Evolutionary conservation across 768 basidiomycete genomes (phyloP).

Genomic region (Podaxis carcinomalis): DNA sequence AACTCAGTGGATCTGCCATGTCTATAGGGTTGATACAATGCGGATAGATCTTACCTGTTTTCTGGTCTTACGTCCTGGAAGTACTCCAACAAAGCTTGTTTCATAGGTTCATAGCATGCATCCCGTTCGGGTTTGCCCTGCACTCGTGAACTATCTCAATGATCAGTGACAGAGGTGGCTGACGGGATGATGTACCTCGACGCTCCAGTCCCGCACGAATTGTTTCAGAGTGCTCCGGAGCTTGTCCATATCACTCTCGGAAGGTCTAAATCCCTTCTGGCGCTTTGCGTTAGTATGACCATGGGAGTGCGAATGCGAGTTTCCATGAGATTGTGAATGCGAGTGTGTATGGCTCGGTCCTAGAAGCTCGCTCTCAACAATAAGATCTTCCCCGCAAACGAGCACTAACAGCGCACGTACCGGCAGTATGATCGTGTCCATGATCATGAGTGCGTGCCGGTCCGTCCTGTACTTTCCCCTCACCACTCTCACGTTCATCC

Average conservation of each 20-base stretch:
- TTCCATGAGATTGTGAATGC: slow-evolving; percentile 19
- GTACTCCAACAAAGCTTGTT: slow-evolving; percentile 62
- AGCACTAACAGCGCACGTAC: background rate
- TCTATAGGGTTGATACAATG: background rate
- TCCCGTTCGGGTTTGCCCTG: slow-evolving; percentile 79
- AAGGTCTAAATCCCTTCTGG: slow-evolving; percentile 40
- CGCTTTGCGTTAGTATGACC: slow-evolving; percentile 17
- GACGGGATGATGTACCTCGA: slow-evolving; percentile 45
- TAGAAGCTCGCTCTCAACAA: background rate
- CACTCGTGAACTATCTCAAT: background rate
- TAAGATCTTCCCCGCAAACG: background rate
- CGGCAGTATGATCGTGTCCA: background rate
- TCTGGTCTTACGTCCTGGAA: slow-evolving; percentile 52
- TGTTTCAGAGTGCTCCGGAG: slow-evolving; percentile 89
- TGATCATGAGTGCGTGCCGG: background rate
- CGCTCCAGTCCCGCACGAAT: slow-evolving; percentile 91
- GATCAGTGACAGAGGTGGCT: background rate
- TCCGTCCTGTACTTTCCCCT: background rate
- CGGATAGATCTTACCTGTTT: slow-evolving; percentile 42
- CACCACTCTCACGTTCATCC: background rate
- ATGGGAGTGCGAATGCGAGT: slow-evolving; percentile 31
- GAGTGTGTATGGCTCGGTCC: slow-evolving; percentile 16
- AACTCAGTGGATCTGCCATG: slow-evolving; percentile 2
- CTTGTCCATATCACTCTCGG: slow-evolving; percentile 85
- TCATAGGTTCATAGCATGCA: slow-evolving; percentile 76